A percentile compares a stretch with the other conserved stretches of the same genome.
phyloP scores from a whole-genome alignment of 2,329 filamentous ascomycete species.

The Nemania serpens region DNA sequence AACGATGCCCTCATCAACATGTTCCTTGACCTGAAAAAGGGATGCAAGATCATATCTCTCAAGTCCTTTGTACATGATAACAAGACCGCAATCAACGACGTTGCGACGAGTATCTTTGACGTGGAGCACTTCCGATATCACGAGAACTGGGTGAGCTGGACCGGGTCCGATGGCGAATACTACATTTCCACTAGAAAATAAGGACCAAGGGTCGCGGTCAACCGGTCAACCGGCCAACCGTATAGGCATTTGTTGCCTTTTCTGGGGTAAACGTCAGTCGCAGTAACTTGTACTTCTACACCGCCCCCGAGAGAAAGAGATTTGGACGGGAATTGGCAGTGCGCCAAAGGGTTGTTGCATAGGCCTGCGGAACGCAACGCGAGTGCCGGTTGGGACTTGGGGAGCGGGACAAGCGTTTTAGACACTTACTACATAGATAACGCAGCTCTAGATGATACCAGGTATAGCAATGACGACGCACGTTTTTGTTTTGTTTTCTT shows the following conservation, averaged over 20 bases:
- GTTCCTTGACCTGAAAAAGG: conserved; percentile 91
- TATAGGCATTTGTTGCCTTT: conserved; percentile 4
- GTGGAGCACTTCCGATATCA: conserved; percentile 68
- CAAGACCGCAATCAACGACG: conserved; percentile 77
- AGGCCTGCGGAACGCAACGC: conserved; percentile 14
- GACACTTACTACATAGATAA: conserved; percentile 38
- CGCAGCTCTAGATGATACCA: conserved; percentile 33
- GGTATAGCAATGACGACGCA: conserved; percentile 29
- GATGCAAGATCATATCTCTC: conserved; percentile 86
- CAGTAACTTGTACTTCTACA: conserved; percentile 15
- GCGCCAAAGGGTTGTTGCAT: conserved; percentile 31
- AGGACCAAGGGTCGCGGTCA: background rate
- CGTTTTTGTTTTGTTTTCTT: conserved; percentile 1
- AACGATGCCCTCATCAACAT: conserved; percentile 85
- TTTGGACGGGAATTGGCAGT: conserved; percentile 18
- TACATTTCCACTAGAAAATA: conserved; percentile 83
- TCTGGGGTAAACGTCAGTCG: conserved; percentile 21
- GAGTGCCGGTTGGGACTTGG: conserved; percentile 15
- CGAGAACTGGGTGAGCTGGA: conserved; percentile 89
- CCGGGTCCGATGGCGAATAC: conserved; percentile 79
- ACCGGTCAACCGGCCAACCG: background rate
- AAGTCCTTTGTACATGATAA: conserved; percentile 87
- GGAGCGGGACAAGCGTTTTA: conserved; percentile 22
- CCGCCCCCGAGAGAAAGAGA: conserved; percentile 16
- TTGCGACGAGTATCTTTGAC: conserved; percentile 75